phyloP scores from a whole-genome alignment of 805 yeast genomes.

The Pichia paraexigua region DNA sequence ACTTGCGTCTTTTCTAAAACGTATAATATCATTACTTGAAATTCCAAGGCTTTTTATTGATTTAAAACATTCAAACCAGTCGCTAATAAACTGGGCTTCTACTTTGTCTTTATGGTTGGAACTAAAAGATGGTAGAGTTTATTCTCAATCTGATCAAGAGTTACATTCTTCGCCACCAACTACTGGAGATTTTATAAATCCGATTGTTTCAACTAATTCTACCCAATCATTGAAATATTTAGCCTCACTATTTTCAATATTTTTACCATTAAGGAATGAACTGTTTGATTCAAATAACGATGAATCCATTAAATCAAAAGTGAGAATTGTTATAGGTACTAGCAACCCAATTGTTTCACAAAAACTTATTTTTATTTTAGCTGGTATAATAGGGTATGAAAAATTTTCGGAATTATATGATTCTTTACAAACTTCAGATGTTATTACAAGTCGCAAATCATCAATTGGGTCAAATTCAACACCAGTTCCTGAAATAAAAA shows the following conservation, averaged over 20 bases:
- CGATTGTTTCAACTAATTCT: background rate
- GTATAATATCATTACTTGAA: constrained; percentile 34
- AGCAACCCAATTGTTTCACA: constrained; percentile 52
- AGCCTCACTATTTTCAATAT: constrained; percentile 39
- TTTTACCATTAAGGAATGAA: constrained; percentile 32
- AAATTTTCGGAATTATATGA: constrained; percentile 13
- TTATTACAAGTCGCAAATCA: background rate
- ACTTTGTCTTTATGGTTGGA: constrained; percentile 49
- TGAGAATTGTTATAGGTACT: constrained; percentile 43
- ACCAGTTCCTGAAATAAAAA: background rate
- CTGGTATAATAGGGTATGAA: constrained; percentile 39
- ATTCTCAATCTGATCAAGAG: background rate
- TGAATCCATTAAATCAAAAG: background rate
- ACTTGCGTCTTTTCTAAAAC: constrained; percentile 30
- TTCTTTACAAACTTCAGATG: background rate
- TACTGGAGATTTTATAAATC: background rate
- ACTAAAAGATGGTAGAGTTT: constrained; percentile 36
- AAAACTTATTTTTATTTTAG: constrained; percentile 43
- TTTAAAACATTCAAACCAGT: constrained; percentile 32
- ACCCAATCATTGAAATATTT: constrained; percentile 26
- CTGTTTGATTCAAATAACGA: constrained; percentile 26
- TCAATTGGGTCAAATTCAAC: background rate
- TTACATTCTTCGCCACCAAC: background rate
- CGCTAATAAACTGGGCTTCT: constrained; percentile 43
- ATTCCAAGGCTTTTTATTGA: constrained; percentile 40